Conservation (phyloP, 257 asterid species). For the Asclepias syriaca region DNA sequence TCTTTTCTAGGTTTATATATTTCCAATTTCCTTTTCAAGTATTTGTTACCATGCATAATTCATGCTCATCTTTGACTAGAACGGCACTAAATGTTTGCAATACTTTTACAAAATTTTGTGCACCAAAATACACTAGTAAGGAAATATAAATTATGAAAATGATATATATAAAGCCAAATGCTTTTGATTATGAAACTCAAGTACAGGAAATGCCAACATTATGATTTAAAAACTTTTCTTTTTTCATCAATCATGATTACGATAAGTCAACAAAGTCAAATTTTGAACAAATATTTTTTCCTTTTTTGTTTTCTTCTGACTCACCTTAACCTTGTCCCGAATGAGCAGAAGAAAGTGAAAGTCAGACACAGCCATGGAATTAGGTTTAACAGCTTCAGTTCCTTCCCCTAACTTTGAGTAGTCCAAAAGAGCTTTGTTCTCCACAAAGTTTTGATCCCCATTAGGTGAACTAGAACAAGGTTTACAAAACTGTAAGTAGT, state of each 20-base stretch:
- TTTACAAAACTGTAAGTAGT: conserved; percentile 21
- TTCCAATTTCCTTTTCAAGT: not conserved
- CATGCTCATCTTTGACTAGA: not conserved
- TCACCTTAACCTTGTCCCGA: conserved; percentile 91
- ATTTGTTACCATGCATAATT: not conserved
- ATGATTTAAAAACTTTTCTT: not conserved
- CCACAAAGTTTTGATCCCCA: conserved; percentile 97
- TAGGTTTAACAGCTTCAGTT: conserved; percentile 75
- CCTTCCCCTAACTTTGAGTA: conserved; percentile 84
- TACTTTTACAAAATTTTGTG: not conserved
- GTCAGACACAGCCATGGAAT: conserved; percentile 87
- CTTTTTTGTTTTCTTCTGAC: conserved; percentile 20
- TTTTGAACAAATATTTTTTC: not conserved
- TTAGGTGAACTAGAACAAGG: conserved; percentile 62
- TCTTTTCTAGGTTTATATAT: not conserved
- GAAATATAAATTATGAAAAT: not conserved
- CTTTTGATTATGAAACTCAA: not conserved
- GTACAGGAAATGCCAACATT: not conserved
- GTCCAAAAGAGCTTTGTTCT: conserved; percentile 93
- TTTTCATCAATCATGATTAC: not conserved
- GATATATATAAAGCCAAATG: not conserved
- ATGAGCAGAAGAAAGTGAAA: conserved; percentile 96
- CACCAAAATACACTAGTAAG: not conserved
- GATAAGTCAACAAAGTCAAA: not conserved
- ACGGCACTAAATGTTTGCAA: not conserved